Conservation (phyloP, 2,329 filamentous ascomycete genomes). For the Penicillium vulpinum region DNA sequence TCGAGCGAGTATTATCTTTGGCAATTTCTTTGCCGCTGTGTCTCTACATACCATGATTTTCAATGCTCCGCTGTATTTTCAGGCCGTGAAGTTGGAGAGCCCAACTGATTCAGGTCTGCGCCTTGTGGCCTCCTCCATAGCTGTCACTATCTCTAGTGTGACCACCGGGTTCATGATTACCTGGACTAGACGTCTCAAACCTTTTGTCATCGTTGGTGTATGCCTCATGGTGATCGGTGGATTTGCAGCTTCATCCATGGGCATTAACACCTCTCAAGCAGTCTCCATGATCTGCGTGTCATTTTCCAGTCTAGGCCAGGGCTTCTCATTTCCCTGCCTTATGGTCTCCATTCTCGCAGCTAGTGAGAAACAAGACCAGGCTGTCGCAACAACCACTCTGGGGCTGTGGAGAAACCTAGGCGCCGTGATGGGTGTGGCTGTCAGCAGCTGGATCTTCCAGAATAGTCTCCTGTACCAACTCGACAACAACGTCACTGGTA, state of each 20-base stretch:
- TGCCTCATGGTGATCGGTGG: conserved; percentile 54
- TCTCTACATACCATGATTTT: conserved; percentile 62
- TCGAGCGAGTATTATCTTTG: conserved; percentile 52
- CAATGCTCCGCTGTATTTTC: conserved; percentile 73
- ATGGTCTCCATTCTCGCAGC: conserved; percentile 65
- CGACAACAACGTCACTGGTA: conserved; percentile 57
- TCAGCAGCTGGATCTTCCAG: conserved; percentile 71
- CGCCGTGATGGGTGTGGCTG: conserved; percentile 70
- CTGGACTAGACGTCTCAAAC: conserved; percentile 60
- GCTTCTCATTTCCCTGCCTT: conserved; percentile 64
- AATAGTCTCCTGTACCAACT: conserved; percentile 66
- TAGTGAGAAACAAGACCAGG: conserved; percentile 62
- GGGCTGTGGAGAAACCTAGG: conserved; percentile 71
- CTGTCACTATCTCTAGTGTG: conserved; percentile 56
- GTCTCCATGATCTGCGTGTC: conserved; percentile 60
- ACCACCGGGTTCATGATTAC: conserved; percentile 64
- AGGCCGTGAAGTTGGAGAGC: conserved; percentile 68
- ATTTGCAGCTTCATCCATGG: conserved; percentile 52
- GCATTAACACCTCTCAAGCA: conserved; percentile 52
- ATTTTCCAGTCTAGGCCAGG: conserved; percentile 59
- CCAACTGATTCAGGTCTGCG: conserved; percentile 72
- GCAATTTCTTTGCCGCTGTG: conserved; percentile 53
- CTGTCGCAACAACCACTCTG: conserved; percentile 69
- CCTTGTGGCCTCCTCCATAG: conserved; percentile 64
- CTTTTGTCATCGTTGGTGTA: conserved; percentile 57